Evolutionary conservation across 768 basidiomycete genomes (phyloP).

Genomic region (Suillus brevipes): DNA sequence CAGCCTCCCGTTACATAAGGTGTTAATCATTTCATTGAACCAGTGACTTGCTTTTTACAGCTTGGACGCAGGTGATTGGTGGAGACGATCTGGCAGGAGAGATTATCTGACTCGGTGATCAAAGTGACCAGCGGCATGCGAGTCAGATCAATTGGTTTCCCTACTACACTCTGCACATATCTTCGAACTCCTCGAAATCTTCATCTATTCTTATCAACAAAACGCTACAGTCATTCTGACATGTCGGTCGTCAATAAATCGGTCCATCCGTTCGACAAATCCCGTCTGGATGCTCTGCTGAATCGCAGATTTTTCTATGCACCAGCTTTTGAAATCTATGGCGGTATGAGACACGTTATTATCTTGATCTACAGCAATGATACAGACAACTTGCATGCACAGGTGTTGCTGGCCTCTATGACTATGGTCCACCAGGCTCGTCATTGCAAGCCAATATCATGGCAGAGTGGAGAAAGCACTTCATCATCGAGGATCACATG

Average conservation of each 20-base stretch:
- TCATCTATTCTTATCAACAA: background rate
- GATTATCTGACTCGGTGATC: conserved; percentile 13
- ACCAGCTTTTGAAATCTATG: conserved; percentile 98
- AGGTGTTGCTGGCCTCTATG: conserved; percentile 98
- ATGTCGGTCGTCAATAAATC: conserved; percentile 68
- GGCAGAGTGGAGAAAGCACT: conserved; percentile 94
- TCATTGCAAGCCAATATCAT: conserved; percentile 96
- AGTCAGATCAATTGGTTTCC: conserved; percentile 24
- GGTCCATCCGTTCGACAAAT: conserved; percentile 85
- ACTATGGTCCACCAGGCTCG: conserved; percentile 96
- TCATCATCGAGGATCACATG: conserved; percentile 98
- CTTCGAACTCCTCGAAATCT: background rate
- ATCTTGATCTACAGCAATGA: background rate
- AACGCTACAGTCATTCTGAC: conserved; percentile 19
- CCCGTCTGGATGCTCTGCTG: conserved; percentile 79
- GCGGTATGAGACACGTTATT: conserved; percentile 56
- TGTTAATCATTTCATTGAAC: background rate
- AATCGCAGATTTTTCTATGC: conserved; percentile 96
- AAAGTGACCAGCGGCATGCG: conserved; percentile 20
- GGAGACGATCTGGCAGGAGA: conserved; percentile 9
- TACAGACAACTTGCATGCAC: conserved; percentile 3
- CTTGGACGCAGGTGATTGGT: background rate
- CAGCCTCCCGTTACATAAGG: background rate
- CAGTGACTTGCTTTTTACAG: background rate
- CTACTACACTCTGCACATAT: conserved; percentile 1